phyloP scores from a whole-genome alignment of 1,284 basidiomycete species.

The Volvariella volvacea region DNA sequence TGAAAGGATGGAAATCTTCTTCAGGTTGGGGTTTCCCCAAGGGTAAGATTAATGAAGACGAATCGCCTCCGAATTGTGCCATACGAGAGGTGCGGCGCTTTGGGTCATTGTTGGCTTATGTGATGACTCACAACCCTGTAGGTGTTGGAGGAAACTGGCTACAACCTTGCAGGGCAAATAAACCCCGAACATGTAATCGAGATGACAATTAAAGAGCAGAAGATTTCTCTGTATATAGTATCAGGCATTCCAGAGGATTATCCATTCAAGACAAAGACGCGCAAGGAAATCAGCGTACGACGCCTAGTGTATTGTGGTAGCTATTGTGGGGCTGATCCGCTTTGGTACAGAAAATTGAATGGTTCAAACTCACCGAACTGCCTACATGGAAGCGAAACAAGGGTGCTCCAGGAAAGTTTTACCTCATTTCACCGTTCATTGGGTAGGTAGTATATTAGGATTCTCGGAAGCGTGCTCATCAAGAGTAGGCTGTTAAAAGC shows the following conservation, averaged over 20 bases:
- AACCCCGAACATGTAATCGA: slow-evolving; percentile 73
- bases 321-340: slow-evolving; percentile 10
- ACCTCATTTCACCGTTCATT: slow-evolving; percentile 94
- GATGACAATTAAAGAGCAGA: slow-evolving; percentile 84
- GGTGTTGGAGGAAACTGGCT: slow-evolving; percentile 94
- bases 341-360: slow-evolving; percentile 95
- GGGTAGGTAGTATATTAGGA: slow-evolving; percentile 43
- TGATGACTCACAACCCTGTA: slow-evolving; percentile 22
- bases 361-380: slow-evolving; percentile 88
- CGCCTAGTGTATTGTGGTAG: not conserved
- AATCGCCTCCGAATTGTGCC: slow-evolving; percentile 80
- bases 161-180: slow-evolving; percentile 72
- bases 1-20: slow-evolving; percentile 96
- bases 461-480: not conserved
- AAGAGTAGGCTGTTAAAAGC: slow-evolving; percentile 51
- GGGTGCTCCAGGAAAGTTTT: slow-evolving; percentile 77
- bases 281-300: slow-evolving; percentile 97
- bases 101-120: slow-evolving; percentile 10
- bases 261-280: slow-evolving; percentile 87
- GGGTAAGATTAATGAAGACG: slow-evolving; percentile 97
- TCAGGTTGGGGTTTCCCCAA: slow-evolving; percentile 98
- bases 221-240: slow-evolving; percentile 89
- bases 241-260: slow-evolving; percentile 87
- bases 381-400: slow-evolving; percentile 91
- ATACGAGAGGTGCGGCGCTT: slow-evolving; percentile 69